These are phyloP conservation scores for Salix caprea DNA, from an alignment of 345 rosid species.

Conservation along the genomic window DNA sequence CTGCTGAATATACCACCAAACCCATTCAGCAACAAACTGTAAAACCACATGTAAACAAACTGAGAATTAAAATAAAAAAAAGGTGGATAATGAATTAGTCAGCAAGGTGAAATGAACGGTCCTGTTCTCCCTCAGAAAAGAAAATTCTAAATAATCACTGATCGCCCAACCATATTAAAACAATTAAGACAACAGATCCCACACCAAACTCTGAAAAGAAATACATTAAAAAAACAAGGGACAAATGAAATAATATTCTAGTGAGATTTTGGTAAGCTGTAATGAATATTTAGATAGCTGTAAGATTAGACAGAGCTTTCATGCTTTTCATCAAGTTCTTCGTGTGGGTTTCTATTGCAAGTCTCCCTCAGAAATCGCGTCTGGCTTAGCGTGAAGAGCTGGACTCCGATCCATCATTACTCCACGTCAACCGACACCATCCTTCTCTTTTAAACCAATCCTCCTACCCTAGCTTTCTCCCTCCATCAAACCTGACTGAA, in stretches of 20 bases:
- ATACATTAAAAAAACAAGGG: background rate
- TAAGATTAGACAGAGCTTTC: constrained; percentile 43
- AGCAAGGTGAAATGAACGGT: background rate
- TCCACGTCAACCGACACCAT: constrained; percentile 43
- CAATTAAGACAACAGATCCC: background rate
- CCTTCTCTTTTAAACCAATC: constrained; percentile 28
- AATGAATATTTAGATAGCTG: constrained; percentile 13
- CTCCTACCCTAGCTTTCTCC: background rate
- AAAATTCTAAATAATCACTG: background rate
- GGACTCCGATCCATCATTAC: constrained; percentile 35
- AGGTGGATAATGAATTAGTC: background rate
- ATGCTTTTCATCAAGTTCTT: constrained; percentile 15
- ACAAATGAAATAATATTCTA: background rate
- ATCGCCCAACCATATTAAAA: constrained; percentile 14
- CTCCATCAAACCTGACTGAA: background rate
- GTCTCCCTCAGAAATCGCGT: constrained; percentile 1
- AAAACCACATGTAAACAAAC: constrained; percentile 43
- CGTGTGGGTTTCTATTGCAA: constrained; percentile 33
- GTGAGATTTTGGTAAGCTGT: constrained; percentile 30
- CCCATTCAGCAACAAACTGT: constrained; percentile 27
- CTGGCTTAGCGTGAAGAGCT: constrained; percentile 40
- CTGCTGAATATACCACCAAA: constrained; percentile 16
- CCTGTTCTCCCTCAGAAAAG: background rate
- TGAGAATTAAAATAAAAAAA: background rate
- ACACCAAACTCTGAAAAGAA: constrained; percentile 9